Conservation (phyloP, 345 rosid species). For the Brassica incana region DNA sequence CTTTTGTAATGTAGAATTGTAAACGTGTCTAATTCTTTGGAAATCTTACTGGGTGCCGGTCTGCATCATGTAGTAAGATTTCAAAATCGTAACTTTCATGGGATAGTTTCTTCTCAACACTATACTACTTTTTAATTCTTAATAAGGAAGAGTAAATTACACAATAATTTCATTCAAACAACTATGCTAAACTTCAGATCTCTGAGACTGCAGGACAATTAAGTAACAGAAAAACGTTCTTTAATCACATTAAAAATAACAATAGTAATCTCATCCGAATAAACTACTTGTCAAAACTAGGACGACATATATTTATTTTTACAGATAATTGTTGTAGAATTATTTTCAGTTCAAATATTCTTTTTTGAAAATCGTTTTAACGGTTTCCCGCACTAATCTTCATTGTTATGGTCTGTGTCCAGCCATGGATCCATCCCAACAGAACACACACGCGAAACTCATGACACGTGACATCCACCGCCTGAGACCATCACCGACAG, state of each 20-base stretch:
- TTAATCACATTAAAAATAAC: not conserved
- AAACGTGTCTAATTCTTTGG: not conserved
- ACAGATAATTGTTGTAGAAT: not conserved
- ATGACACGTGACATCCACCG: slow-evolving; percentile 54
- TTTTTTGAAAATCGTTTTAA: not conserved
- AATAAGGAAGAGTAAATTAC: not conserved
- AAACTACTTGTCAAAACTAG: not conserved
- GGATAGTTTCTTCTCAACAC: not conserved
- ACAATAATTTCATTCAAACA: not conserved
- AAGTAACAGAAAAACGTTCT: not conserved
- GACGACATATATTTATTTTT: not conserved
- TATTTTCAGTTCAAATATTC: not conserved
- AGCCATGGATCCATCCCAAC: slow-evolving; percentile 44
- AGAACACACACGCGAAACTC: slow-evolving; percentile 59
- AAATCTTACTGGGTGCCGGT: not conserved
- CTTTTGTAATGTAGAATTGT: not conserved
- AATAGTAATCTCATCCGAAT: not conserved
- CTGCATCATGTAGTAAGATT: slow-evolving; percentile 15
- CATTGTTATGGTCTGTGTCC: not conserved
- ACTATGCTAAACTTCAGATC: not conserved
- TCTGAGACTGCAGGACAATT: not conserved
- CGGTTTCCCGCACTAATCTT: not conserved
- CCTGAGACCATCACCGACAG: slow-evolving; percentile 43
- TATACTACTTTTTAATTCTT: not conserved
- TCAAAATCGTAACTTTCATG: not conserved